Percentiles rank a stretch among this genome's conserved stretches.
Evolutionary conservation across 2,329 filamentous ascomycete species (phyloP).

Genomic region (Neospermospora avenae): DNA sequence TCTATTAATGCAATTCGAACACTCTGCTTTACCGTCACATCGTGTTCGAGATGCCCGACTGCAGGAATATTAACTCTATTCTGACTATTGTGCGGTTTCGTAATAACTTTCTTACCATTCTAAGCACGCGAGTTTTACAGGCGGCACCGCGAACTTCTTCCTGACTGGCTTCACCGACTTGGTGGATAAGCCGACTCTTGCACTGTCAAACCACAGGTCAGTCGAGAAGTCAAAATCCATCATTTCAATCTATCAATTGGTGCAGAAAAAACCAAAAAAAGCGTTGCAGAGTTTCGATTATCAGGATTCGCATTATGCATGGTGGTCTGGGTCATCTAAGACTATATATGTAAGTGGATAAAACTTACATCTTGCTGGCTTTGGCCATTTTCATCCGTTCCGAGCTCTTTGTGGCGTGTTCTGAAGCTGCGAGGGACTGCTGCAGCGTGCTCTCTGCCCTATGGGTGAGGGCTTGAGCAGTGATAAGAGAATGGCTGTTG

Average conservation of each 20-base stretch:
- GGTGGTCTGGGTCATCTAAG: background rate
- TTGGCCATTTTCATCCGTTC: constrained; percentile 5
- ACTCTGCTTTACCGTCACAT: constrained; percentile 45
- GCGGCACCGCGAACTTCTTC: constrained; percentile 38
- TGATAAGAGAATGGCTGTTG: constrained; percentile 9
- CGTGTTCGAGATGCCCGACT: constrained; percentile 46
- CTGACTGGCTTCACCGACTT: constrained; percentile 20
- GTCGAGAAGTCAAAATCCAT: constrained; percentile 8
- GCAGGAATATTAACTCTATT: constrained; percentile 5
- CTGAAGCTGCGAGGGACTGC: constrained; percentile 3
- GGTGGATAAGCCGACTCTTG: constrained; percentile 1
- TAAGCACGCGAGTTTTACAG: constrained; percentile 49
- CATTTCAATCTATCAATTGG: background rate
- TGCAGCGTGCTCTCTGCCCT: background rate
- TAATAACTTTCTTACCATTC: constrained; percentile 42
- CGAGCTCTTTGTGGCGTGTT: constrained; percentile 7
- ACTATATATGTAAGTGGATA: constrained; percentile 2
- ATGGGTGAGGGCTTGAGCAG: background rate
- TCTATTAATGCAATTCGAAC: constrained; percentile 38
- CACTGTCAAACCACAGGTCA: constrained; percentile 4
- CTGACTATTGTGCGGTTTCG: background rate
- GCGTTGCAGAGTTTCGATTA: background rate
- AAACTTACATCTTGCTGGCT: constrained; percentile 10
- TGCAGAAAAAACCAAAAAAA: background rate
- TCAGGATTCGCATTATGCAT: background rate